Conservation (phyloP, 352 stramenopile species). For the Phytophthora fragariae region DNA sequence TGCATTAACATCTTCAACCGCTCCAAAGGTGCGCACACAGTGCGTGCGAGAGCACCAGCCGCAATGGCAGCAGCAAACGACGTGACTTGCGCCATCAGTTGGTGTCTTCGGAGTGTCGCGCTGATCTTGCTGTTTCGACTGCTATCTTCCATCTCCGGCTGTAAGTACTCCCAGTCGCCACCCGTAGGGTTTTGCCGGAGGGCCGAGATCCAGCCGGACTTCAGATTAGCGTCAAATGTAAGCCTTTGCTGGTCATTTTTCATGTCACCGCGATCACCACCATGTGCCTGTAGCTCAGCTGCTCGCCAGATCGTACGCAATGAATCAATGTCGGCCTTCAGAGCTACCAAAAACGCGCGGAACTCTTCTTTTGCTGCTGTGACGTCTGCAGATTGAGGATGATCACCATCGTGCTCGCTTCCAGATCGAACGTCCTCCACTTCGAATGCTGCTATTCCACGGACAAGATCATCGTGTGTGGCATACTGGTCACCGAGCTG, state of each 20-base stretch:
- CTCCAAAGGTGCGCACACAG: constrained; percentile 76
- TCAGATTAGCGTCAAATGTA: constrained; percentile 78
- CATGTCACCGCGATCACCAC: constrained; percentile 30
- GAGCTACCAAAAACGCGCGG: constrained; percentile 46
- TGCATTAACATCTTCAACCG: constrained; percentile 89
- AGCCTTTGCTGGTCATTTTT: constrained; percentile 46
- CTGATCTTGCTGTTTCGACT: constrained; percentile 26
- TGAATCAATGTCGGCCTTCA: constrained; percentile 62
- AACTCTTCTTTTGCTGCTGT: constrained; percentile 48
- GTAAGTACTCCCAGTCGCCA: constrained; percentile 64
- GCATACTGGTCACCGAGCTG: constrained; percentile 56
- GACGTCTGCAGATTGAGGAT: constrained; percentile 27
- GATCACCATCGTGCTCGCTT: constrained; percentile 27
- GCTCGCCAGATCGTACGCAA: constrained; percentile 74
- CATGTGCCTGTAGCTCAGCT: constrained; percentile 69
- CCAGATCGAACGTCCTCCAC: constrained; percentile 30
- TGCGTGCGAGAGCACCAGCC: constrained; percentile 67
- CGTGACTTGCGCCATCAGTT: constrained; percentile 48
- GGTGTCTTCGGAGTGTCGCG: constrained; percentile 31
- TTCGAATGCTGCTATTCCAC: constrained; percentile 56
- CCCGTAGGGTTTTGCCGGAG: constrained; percentile 75
- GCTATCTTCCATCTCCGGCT: constrained; percentile 42
- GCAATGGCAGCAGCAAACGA: constrained; percentile 73
- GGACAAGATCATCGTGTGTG: constrained; percentile 77
- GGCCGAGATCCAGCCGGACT: constrained; percentile 78